phyloP scores from a whole-genome alignment of 2,329 filamentous ascomycete species.

The Dothideomycetes sp. region DNA sequence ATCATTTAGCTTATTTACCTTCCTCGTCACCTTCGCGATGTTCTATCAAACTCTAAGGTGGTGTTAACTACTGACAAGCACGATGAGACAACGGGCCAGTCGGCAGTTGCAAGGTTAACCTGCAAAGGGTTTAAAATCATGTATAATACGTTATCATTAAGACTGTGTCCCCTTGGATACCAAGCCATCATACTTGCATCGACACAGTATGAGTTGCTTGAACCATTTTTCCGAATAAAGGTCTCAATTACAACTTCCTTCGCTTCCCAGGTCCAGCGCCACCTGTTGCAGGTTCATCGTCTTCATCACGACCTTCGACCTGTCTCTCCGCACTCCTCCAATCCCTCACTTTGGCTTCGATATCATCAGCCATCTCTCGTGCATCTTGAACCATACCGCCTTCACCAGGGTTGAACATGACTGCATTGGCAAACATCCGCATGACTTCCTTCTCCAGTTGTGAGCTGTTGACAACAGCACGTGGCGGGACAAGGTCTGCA shows the following conservation, averaged over 20 bases:
- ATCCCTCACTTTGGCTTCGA: constrained; percentile 66
- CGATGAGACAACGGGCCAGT: too few species aligned
- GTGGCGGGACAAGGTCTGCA: constrained; percentile 71
- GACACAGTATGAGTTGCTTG: neutral
- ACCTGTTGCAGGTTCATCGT: neutral
- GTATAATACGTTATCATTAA: too few species aligned
- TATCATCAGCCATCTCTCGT: constrained; percentile 78
- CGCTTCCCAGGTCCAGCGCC: neutral
- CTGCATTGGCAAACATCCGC: constrained; percentile 94
- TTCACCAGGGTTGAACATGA: constrained; percentile 96
- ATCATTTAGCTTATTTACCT: too few species aligned
- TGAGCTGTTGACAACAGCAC: constrained; percentile 81
- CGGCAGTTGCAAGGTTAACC: too few species aligned
- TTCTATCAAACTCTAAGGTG: too few species aligned
- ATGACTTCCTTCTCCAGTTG: constrained; percentile 90
- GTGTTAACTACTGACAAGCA: too few species aligned
- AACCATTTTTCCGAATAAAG: neutral
- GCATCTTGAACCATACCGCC: constrained; percentile 83
- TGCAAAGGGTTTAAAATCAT: too few species aligned
- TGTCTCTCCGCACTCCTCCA: constrained; percentile 59
- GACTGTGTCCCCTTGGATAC: neutral
- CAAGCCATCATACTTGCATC: neutral
- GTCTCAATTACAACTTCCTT: neutral
- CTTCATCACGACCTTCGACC: constrained; percentile 1
- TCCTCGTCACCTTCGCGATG: too few species aligned